Evolutionary conservation across 768 basidiomycete genomes (phyloP).

Genomic region (Xerocomellus dryophilus): DNA sequence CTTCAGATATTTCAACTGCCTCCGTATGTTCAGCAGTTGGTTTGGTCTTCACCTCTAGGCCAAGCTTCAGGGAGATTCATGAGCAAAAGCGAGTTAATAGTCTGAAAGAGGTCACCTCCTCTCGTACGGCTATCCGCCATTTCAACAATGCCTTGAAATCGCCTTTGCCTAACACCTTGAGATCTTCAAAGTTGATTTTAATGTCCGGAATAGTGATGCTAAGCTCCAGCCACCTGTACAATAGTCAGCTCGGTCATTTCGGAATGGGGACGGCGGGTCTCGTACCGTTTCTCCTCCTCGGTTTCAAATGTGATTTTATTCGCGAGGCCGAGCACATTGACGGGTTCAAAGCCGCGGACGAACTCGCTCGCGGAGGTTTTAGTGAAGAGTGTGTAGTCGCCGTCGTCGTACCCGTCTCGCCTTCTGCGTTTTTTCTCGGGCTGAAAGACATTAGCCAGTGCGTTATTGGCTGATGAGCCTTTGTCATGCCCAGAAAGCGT

Average conservation of each 20-base stretch:
- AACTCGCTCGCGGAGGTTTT: slow-evolving; percentile 68
- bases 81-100: slow-evolving; percentile 1
- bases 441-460: slow-evolving; percentile 89
- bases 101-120: slow-evolving; percentile 57
- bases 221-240: slow-evolving; percentile 65
- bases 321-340: slow-evolving; percentile 70
- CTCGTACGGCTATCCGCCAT: slow-evolving; percentile 84
- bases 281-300: slow-evolving; percentile 82
- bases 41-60: slow-evolving; percentile 77
- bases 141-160: slow-evolving; percentile 93
- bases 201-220: slow-evolving; percentile 77
- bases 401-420: slow-evolving; percentile 93
- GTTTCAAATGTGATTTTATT: slow-evolving; percentile 76
- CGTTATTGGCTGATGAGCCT: slow-evolving; percentile 59
- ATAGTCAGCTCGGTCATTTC: slow-evolving; percentile 3
- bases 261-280: slow-evolving; percentile 1
- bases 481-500: slow-evolving; percentile 45
- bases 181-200: slow-evolving; percentile 79
- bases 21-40: slow-evolving; percentile 76
- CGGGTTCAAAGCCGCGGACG: slow-evolving; percentile 65
- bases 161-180: slow-evolving; percentile 96
- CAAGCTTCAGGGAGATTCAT: slow-evolving; percentile 49
- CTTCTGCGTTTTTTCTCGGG: slow-evolving; percentile 94
- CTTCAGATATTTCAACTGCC: slow-evolving; percentile 58
- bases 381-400: slow-evolving; percentile 88